These are phyloP conservation scores for Hortiboletus campestris DNA, from an alignment of 768 basidiomycete species.

Conservation along the genomic window DNA sequence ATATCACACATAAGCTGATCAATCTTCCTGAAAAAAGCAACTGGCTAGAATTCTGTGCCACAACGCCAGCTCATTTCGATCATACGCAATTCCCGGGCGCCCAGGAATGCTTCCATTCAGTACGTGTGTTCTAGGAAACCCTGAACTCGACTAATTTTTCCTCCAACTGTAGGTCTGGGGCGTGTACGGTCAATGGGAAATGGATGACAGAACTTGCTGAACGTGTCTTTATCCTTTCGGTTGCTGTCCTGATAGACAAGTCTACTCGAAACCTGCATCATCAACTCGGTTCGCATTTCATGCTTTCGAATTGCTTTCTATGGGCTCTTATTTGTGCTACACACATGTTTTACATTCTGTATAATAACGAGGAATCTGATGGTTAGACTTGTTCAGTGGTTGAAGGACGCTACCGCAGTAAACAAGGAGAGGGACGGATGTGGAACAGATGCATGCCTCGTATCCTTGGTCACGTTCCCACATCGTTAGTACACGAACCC, in stretches of 20 bases:
- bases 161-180: constrained; percentile 14
- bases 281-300: neutral
- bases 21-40: constrained; percentile 24
- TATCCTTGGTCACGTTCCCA: neutral
- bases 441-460: too few species aligned
- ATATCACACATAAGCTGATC: constrained; percentile 26
- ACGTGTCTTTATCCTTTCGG: neutral
- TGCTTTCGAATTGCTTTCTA: neutral
- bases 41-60: constrained; percentile 37
- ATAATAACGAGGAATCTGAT: neutral
- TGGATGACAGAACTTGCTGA: constrained; percentile 23
- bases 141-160: neutral
- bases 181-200: constrained; percentile 27
- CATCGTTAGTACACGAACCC: constrained; percentile 43
- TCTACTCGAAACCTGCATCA: too few species aligned
- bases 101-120: constrained; percentile 14
- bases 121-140: neutral
- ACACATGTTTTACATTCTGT: neutral
- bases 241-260: too few species aligned
- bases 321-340: neutral
- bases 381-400: neutral
- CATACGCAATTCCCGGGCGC: constrained; percentile 22
- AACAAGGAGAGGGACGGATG: too few species aligned
- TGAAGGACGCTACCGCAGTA: too few species aligned
- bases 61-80: constrained; percentile 30